Evolutionary conservation across 2,329 filamentous ascomycete genomes (phyloP), one percentile per base, ranked within the genome.

Genomic region (Pseudocercospora musae): DNA sequence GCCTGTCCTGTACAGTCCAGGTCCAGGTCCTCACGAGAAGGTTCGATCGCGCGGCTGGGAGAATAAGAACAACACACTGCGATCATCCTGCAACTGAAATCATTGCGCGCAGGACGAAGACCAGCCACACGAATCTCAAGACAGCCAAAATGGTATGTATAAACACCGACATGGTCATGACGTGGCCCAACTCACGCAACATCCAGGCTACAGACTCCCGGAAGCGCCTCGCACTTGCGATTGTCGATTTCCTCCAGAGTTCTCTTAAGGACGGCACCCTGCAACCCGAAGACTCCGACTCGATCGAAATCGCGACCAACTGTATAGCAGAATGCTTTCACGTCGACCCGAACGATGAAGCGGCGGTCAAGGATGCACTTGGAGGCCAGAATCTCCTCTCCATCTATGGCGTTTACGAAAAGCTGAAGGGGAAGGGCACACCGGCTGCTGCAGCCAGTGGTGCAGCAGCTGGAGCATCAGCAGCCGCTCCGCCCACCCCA

Each of bases 341-440:
- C 78, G 90, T 99, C 73, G 92, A 98, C 79, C 86, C 91, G n/a
- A 80, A 84, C 66, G 88, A 96, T 78, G 82, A 87, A 72, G 81
- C 84, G 59, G 88, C 91, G 71, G 82, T 94, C 71, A 81, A 86
- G 68, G 86, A 90, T 69, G 92, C 93, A 69, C 82, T 96, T 68
- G 93, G 92, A 73, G 85, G 88, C 68, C 92, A 98, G 81, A 93
- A 89, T 76, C 88, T 99, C 65, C 84, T 92, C 65, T 88, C 89
- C 77, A 96, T 99, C 80, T 99, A 96, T 84, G 87, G 87, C 74
- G 92, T 97, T 68, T 98, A 97, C 80, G 95, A 99, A 81, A 96
- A 96, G 80, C 85, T 97, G 68, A 93, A 93, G 81, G 84, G 85
- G 63, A 88, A 86, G 76, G 81, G 78, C 58, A 78, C 78, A 4